Percentiles rank a stretch among this genome's conserved stretches.
phyloP scores from a whole-genome alignment of 177 flowering plant genomes.

The Vitis hybrid region DNA sequence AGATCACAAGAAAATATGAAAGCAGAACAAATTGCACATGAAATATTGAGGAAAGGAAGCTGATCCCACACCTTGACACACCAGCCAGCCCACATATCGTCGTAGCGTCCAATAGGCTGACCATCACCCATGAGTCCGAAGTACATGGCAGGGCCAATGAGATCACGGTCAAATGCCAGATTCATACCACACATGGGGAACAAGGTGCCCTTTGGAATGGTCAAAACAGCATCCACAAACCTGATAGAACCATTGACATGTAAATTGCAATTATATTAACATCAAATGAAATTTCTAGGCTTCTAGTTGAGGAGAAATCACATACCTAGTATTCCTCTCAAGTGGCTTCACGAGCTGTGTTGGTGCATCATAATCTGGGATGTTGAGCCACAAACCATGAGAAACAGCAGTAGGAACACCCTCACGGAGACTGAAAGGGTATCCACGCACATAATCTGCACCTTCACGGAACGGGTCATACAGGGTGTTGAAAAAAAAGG shows the following conservation, averaged over 20 bases:
- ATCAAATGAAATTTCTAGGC: too few species aligned
- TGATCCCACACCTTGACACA: slow-evolving; percentile 53
- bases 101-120: slow-evolving; percentile 83
- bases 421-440: slow-evolving; percentile 81
- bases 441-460: slow-evolving; percentile 80
- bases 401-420: slow-evolving; percentile 82
- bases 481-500: slow-evolving; percentile 78
- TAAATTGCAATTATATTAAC: background rate
- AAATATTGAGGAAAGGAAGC: background rate
- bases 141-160: slow-evolving; percentile 81
- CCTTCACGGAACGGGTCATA: slow-evolving; percentile 78
- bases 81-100: slow-evolving; percentile 93
- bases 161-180: slow-evolving; percentile 62
- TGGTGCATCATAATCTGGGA: slow-evolving; percentile 84
- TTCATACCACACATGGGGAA: slow-evolving; percentile 92
- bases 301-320: background rate
- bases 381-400: slow-evolving; percentile 86
- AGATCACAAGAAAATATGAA: background rate
- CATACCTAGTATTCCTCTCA: slow-evolving; percentile 60
- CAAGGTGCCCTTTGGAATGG: slow-evolving; percentile 69
- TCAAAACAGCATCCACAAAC: slow-evolving; percentile 63
- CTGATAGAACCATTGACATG: slow-evolving; percentile 18
- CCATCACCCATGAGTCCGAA: slow-evolving; percentile 87
- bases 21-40: background rate
- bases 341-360: slow-evolving; percentile 81